phyloP scores from a whole-genome alignment of 202 grass and related monocot species.

The Hordeum pubiflorum region DNA sequence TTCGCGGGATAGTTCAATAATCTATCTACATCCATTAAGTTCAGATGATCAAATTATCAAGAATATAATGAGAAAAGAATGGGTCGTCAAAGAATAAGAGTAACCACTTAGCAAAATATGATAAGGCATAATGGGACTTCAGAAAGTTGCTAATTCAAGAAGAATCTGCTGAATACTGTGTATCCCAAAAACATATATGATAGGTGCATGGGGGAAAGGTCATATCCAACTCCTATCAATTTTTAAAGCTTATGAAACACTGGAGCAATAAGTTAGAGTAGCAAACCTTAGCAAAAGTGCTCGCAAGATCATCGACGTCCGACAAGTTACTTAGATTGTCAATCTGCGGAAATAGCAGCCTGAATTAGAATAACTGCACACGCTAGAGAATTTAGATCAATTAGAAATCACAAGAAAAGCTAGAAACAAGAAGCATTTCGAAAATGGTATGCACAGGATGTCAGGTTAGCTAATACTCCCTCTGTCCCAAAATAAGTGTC shows the following conservation, averaged over 20 bases:
- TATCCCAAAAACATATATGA: not conserved
- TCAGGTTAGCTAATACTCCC: not conserved
- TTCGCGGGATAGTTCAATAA: not conserved
- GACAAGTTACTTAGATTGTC: slow-evolving; percentile 57
- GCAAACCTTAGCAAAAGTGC: slow-evolving; percentile 88
- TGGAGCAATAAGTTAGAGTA: slow-evolving; percentile 19
- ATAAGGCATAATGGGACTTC: not conserved
- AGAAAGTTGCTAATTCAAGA: slow-evolving; percentile 1
- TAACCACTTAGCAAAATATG: not conserved
- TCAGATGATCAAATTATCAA: slow-evolving; percentile 2
- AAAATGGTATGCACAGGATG: not conserved
- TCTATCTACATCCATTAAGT: not conserved
- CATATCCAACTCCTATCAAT: not conserved
- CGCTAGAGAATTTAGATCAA: not conserved
- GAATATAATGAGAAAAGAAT: not conserved
- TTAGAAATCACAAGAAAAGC: slow-evolving; percentile 3
- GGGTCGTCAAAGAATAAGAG: not conserved
- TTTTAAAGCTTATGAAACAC: slow-evolving; percentile 7
- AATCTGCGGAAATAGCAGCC: slow-evolving; percentile 35
- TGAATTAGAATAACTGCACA: slow-evolving; percentile 14
- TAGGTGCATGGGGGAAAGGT: not conserved
- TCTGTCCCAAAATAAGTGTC: too few relatives aligned
- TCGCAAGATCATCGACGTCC: slow-evolving; percentile 91
- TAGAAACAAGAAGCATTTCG: not conserved
- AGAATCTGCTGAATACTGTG: not conserved